A percentile compares a stretch with the other conserved stretches of the same genome.
These are phyloP conservation scores for Aspergillus pseudoviridinutans DNA, from an alignment of 2,329 filamentous ascomycete species.

Conservation along the genomic window DNA sequence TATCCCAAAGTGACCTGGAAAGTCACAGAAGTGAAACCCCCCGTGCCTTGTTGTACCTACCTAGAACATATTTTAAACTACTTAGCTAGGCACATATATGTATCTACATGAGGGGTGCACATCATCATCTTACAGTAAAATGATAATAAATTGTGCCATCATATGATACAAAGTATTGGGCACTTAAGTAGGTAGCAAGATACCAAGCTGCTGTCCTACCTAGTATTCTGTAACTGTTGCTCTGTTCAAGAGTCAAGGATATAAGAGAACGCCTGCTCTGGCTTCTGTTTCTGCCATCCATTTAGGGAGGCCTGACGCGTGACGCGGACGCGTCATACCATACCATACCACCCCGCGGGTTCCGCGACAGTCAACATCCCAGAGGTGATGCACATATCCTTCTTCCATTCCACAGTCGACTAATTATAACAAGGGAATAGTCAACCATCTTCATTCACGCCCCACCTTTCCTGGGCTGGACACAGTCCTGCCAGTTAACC, in stretches of 20 bases:
- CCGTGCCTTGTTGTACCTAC: background rate
- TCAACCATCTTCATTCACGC: constrained; percentile 6
- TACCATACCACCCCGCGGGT: constrained; percentile 20
- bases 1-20: background rate
- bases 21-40: background rate
- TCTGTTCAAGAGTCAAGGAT: background rate
- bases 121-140: background rate
- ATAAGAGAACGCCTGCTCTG: background rate
- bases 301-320: constrained; percentile 17
- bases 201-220: background rate
- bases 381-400: constrained; percentile 10
- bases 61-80: too few relatives aligned
- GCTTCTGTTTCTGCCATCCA: background rate
- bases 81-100: background rate
- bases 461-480: constrained; percentile 18
- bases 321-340: constrained; percentile 25
- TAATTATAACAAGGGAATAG: constrained; percentile 17
- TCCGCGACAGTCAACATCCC: constrained; percentile 16
- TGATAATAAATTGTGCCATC: background rate
- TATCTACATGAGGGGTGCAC: background rate
- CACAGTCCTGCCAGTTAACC: background rate
- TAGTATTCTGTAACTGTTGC: background rate
- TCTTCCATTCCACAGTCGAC: constrained; percentile 15
- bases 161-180: background rate
- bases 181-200: background rate